Percentiles rank a stretch among this genome's conserved stretches.
phyloP scores from a whole-genome alignment of 768 basidiomycete genomes.

The Hericium coralloides region DNA sequence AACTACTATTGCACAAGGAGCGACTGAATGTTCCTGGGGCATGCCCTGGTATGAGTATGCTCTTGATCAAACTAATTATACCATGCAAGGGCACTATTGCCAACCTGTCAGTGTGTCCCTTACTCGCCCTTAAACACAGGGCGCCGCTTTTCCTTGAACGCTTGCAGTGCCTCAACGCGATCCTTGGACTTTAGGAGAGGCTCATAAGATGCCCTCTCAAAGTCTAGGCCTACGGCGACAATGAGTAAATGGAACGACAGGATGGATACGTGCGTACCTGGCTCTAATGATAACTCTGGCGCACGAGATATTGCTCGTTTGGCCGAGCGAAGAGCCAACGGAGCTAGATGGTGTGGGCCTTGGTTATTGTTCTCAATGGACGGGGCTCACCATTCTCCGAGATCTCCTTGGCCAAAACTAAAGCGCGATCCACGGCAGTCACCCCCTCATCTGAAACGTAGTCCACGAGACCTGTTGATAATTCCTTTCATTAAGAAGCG shows the following conservation, averaged over 20 bases:
- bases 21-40: no score
- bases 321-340: conserved; percentile 79
- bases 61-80: no score
- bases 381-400: conserved; percentile 47
- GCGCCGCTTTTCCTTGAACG: conserved; percentile 76
- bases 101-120: neutral
- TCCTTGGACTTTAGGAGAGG: conserved; percentile 66
- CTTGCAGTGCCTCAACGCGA: conserved; percentile 73
- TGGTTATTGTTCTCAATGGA: neutral
- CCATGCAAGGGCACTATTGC: no score
- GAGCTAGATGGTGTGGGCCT: conserved; percentile 40
- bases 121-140: conserved; percentile 80
- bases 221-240: conserved; percentile 62
- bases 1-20: no score
- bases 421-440: conserved; percentile 61
- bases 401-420: conserved; percentile 61
- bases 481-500: neutral
- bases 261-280: conserved; percentile 33
- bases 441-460: conserved; percentile 57
- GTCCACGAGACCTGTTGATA: conserved; percentile 65
- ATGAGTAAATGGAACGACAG: neutral
- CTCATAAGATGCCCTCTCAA: conserved; percentile 83
- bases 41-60: no score
- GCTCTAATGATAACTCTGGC: conserved; percentile 68
- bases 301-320: conserved; percentile 81